phyloP scores from a whole-genome alignment of 805 yeast genomes.

The Schizosaccharomyces japonicus region DNA sequence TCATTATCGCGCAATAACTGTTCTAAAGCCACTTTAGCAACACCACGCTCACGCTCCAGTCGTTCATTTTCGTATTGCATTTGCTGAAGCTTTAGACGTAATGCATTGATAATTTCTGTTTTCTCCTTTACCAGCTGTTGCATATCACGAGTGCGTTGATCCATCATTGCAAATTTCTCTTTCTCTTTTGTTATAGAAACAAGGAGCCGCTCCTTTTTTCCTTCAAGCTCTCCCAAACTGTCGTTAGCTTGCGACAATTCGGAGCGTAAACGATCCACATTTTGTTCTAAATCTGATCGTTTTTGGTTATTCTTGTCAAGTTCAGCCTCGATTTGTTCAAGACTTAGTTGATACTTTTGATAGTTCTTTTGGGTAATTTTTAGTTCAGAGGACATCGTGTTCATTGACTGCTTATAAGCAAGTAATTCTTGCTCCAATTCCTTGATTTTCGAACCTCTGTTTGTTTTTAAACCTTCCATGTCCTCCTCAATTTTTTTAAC shows the following conservation, averaged over 20 bases:
- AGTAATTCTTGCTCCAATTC: slow-evolving; percentile 29
- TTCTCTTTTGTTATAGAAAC: no score
- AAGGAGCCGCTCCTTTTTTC: no score
- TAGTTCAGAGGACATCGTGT: slow-evolving; percentile 19
- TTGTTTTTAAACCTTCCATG: slow-evolving; percentile 52
- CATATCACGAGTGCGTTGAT: no score
- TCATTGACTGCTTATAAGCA: slow-evolving; percentile 19
- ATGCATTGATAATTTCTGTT: slow-evolving; percentile 7
- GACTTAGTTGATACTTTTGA: neutral
- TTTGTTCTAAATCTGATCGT: no score
- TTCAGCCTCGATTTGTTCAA: neutral
- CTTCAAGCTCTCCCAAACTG: no score
- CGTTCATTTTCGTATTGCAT: slow-evolving; percentile 5
- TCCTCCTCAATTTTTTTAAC: slow-evolving; percentile 41
- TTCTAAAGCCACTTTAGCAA: neutral
- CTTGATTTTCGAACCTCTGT: slow-evolving; percentile 60
- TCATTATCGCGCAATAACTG: slow-evolving; percentile 32
- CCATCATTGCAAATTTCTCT: no score
- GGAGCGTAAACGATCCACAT: no score
- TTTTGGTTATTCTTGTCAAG: slow-evolving; percentile 12
- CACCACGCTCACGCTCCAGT: neutral
- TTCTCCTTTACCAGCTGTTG: slow-evolving; percentile 8
- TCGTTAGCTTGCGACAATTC: no score
- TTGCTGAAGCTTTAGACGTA: slow-evolving; percentile 12
- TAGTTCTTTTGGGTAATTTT: neutral